A percentile compares a stretch with the other conserved stretches of the same genome.
Evolutionary conservation across 1,284 basidiomycete species (phyloP).

Genomic region (Puccinia novopanici): DNA sequence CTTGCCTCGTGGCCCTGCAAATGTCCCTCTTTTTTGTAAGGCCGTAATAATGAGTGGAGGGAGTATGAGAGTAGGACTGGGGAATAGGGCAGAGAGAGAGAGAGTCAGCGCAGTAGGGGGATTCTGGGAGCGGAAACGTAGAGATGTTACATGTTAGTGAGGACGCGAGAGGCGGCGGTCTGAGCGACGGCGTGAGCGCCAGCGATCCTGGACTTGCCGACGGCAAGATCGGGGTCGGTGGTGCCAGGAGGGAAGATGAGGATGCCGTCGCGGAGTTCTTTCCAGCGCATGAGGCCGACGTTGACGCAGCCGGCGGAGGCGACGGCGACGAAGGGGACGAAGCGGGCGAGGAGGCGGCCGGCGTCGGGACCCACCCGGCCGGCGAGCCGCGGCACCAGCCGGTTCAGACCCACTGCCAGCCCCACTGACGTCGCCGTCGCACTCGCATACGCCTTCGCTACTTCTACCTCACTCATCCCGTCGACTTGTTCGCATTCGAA

Average conservation of each 20-base stretch:
- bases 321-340: constrained; percentile 64
- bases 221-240: constrained; percentile 57
- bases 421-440: constrained; percentile 63
- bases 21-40: constrained; percentile 59
- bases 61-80: constrained; percentile 64
- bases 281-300: constrained; percentile 65
- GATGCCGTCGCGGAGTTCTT: constrained; percentile 65
- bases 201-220: constrained; percentile 62
- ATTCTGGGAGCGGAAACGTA: neutral
- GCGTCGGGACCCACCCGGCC: constrained; percentile 55
- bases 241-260: constrained; percentile 59
- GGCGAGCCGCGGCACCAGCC: constrained; percentile 61
- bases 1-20: constrained; percentile 42
- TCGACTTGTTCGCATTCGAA: constrained; percentile 55
- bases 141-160: constrained; percentile 63
- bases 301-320: constrained; percentile 63
- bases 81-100: neutral
- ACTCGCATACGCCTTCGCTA: constrained; percentile 61
- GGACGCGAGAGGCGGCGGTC: constrained; percentile 62
- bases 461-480: constrained; percentile 54
- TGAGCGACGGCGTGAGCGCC: constrained; percentile 63
- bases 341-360: constrained; percentile 59
- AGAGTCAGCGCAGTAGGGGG: neutral
- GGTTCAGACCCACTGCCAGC: constrained; percentile 63
- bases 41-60: constrained; percentile 63